Conservation (phyloP, 306 rosid species). For the Casuarina glauca region DNA sequence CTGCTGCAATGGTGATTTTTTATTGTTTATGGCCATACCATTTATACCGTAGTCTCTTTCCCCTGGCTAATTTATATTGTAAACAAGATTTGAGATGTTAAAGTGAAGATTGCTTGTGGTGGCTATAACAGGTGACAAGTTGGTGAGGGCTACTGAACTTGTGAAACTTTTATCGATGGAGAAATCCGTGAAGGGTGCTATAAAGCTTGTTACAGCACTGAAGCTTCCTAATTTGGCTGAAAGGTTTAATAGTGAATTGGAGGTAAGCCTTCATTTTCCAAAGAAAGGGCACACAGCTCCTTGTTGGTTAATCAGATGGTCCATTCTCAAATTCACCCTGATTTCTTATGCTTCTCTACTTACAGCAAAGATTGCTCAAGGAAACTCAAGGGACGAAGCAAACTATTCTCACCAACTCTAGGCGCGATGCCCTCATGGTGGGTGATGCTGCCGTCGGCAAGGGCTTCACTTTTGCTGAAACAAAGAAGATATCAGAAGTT, state of each 20-base stretch:
- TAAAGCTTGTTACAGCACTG: slow-evolving; percentile 83
- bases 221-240: slow-evolving; percentile 95
- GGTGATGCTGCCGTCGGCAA: slow-evolving; percentile 29
- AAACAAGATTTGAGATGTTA: neutral
- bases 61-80: slow-evolving; percentile 22
- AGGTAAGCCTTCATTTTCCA: slow-evolving; percentile 50
- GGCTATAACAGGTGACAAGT: slow-evolving; percentile 80
- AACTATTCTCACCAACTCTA: slow-evolving; percentile 35
- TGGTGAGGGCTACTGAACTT: slow-evolving; percentile 86
- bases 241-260: slow-evolving; percentile 77
- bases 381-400: slow-evolving; percentile 44
- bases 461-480: slow-evolving; percentile 30
- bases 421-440: slow-evolving; percentile 27
- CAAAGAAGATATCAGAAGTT: slow-evolving; percentile 35
- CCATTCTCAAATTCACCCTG: neutral
- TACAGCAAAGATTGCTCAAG: slow-evolving; percentile 67
- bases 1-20: slow-evolving; percentile 80
- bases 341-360: slow-evolving; percentile 18
- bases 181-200: slow-evolving; percentile 90
- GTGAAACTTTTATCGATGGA: slow-evolving; percentile 81
- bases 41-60: neutral
- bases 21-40: neutral
- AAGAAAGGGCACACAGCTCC: neutral
- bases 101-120: slow-evolving; percentile 2
- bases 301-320: neutral